These are phyloP conservation scores for Pseudozyma sp. DNA, from an alignment of 1,284 basidiomycete species.

Conservation along the genomic window DNA sequence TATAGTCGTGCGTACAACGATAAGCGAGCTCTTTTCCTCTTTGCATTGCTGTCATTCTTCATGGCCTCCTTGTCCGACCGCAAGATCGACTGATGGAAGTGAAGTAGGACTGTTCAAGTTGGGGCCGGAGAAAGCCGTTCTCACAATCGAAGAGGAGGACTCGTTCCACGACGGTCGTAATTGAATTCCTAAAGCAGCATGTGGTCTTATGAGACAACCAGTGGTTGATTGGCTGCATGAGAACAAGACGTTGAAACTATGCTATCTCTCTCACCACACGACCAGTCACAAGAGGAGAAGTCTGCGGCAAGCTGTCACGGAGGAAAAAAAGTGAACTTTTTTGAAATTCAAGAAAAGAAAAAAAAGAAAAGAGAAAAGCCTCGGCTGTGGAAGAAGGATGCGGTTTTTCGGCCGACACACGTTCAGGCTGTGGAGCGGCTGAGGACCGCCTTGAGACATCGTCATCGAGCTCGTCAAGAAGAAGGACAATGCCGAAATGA, in stretches of 20 bases:
- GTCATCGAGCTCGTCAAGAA: too few species aligned
- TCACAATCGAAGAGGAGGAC: not conserved
- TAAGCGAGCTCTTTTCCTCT: too few species aligned
- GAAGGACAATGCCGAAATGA: too few species aligned
- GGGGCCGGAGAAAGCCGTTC: not conserved
- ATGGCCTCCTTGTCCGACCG: too few species aligned
- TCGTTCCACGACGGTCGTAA: not conserved
- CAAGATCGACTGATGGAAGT: too few species aligned
- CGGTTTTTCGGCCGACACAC: not conserved
- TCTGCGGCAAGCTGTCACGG: not conserved
- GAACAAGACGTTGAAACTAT: not conserved
- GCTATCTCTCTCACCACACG: slow-evolving; percentile 4
- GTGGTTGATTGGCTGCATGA: too few species aligned
- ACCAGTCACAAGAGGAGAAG: not conserved
- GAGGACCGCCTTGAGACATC: too few species aligned
- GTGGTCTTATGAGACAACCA: not conserved
- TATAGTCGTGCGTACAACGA: too few species aligned
- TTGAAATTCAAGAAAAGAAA: not conserved
- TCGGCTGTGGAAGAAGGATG: not conserved
- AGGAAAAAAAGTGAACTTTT: not conserved
- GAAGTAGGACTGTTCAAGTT: too few species aligned
- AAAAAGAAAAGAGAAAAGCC: not conserved
- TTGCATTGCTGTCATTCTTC: too few species aligned
- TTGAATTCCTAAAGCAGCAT: not conserved
- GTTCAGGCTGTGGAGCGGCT: not conserved